phyloP scores from a whole-genome alignment of 805 yeast species.

The Kluyveromyces starmeri region DNA sequence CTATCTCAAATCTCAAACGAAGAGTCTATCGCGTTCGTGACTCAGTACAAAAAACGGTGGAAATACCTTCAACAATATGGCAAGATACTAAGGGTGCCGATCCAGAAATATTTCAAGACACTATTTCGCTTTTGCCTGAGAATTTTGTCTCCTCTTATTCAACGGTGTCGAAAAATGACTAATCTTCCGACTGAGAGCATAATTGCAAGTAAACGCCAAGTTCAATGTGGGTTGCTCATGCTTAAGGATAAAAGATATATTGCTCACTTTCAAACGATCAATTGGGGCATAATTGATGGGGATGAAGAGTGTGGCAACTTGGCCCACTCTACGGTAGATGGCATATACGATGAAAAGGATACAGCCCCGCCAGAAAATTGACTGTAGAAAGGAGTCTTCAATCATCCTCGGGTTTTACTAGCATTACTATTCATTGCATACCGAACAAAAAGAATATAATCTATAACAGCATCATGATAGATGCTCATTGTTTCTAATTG shows the following conservation, averaged over 20 bases:
- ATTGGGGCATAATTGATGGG: constrained; percentile 10
- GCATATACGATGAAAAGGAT: too few relatives aligned
- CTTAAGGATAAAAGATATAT: constrained; percentile 14
- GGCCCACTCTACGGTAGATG: too few relatives aligned
- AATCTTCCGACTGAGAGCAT: neutral
- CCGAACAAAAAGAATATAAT: neutral
- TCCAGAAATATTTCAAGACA: neutral
- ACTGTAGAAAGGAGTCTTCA: too few relatives aligned
- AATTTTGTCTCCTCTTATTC: constrained; percentile 1
- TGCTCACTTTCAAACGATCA: constrained; percentile 12
- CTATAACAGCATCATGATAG: neutral
- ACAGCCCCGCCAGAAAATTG: too few relatives aligned
- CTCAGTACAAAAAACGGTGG: neutral
- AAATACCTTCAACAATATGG: neutral
- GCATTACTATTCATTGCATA: neutral
- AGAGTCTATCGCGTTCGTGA: too few relatives aligned
- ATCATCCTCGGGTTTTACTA: too few relatives aligned
- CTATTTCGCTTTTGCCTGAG: constrained; percentile 1
- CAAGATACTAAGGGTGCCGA: neutral
- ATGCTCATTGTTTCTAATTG: constrained; percentile 10
- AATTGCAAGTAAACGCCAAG: constrained; percentile 3
- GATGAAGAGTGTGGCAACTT: too few relatives aligned
- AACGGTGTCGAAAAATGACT: neutral
- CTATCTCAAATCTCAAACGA: too few relatives aligned
- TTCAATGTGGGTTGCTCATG: constrained; percentile 15